Conservation (phyloP, 31 red algal species). For the Asparagopsis taxiformis region DNA sequence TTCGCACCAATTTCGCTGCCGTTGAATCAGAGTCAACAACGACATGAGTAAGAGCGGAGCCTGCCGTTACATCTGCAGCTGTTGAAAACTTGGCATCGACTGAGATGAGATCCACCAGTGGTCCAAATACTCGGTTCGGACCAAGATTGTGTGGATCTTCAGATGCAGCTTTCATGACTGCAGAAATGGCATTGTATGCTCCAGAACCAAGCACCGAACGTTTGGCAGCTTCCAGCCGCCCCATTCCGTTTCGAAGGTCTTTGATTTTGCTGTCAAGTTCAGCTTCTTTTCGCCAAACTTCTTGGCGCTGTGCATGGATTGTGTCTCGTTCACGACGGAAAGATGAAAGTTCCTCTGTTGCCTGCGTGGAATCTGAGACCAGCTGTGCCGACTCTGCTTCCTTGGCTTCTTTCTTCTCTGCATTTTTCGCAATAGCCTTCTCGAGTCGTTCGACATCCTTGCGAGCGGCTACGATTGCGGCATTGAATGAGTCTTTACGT, state of each 20-base stretch:
- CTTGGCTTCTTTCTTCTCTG: constrained; percentile 22
- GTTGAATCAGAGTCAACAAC: constrained; percentile 92
- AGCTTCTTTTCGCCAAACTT: constrained; percentile 73
- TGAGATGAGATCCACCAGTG: constrained; percentile 85
- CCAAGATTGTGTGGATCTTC: constrained; percentile 46
- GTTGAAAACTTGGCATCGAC: constrained; percentile 80
- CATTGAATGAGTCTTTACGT: not conserved
- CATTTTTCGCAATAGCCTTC: constrained; percentile 23
- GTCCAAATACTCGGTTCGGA: constrained; percentile 80
- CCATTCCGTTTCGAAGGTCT: constrained; percentile 47
- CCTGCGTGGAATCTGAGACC: not conserved
- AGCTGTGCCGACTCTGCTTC: constrained; percentile 19
- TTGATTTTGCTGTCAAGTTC: constrained; percentile 57
- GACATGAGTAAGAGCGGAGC: constrained; percentile 69
- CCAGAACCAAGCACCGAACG: constrained; percentile 65
- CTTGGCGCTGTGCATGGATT: constrained; percentile 55
- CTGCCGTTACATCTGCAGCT: constrained; percentile 85
- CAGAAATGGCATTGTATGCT: constrained; percentile 54
- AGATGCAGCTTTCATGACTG: constrained; percentile 21
- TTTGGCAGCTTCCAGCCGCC: constrained; percentile 60
- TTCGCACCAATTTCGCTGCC: constrained; percentile 70
- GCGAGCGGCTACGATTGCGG: constrained; percentile 13
- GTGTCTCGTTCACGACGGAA: constrained; percentile 54
- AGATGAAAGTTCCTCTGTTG: constrained; percentile 12
- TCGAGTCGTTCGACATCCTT: constrained; percentile 45